Evolutionary conservation across 139 green algal genomes (phyloP), one percentile per base, ranked within the genome.

Genomic region (Chlamydomonas sp.): DNA sequence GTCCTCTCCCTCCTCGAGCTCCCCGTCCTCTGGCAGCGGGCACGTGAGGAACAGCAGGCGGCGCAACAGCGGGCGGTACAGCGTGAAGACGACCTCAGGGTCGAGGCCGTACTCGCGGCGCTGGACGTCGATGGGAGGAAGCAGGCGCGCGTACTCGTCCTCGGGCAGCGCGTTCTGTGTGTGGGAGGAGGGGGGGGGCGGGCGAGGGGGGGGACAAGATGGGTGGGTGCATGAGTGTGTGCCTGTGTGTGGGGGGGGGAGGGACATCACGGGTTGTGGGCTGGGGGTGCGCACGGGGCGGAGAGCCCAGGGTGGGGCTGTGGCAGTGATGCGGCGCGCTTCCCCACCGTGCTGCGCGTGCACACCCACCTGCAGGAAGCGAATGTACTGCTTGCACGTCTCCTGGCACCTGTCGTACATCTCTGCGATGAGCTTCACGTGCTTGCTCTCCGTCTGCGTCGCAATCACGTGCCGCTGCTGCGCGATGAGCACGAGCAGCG

Each of bases 361-460:
- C 26, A 20, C 8, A 16, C 31, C 13, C 29, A 75, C 69, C 58
- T 75, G 69, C 37, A 69, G 47, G 58, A 75, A 69, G 22, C 37
- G 10, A 38, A 75, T 69, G 59, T 75, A 75, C 70, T 81, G 79
- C 48, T 62, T 36, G 1, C 36, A 62, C 3, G 75, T 85, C 33
- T 85, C 76, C 65, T 95, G 86, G 63, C 87, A 92, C 31, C 78
- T 81, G 77, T 96, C 90, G 50, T 90, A 90, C 71, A 90, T 84
- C 69, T 92, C 88, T 3, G 82, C 80, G 24, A 94, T 59, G 34
- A 94, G 76, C 79, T 96, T 96, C 35, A 96, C 67, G 68, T 92
- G 89, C 35, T 81, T 76, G 6, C 71, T 74, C 43, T 85, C 47
- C 13, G 76, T 85, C 28, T 83, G 70, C 37, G 83, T 78, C 35